Evolutionary conservation across 768 basidiomycete species (phyloP), one percentile per base, ranked within the genome.

Genomic region (Mrakia blollopis): DNA sequence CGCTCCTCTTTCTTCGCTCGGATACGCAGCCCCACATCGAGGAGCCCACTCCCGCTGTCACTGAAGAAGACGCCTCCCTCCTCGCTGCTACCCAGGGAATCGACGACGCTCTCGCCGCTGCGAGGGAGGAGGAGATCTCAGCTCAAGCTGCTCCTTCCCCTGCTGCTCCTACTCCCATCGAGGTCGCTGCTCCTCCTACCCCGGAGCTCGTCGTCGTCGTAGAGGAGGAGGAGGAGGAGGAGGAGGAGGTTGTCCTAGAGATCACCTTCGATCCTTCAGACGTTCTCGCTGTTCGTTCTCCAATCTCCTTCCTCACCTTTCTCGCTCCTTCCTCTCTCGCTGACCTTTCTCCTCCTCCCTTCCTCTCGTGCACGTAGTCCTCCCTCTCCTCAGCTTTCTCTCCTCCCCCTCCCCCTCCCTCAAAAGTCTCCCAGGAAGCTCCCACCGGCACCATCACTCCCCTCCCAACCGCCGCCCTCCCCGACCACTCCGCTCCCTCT

Each of bases 351-450:
- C 23, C 21, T 32, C 30, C 35, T 57, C 32, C 32, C 63, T 44
- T 68, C 54, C 32, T 50, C 47, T 9, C 47, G 14, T 14, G 10
- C 30, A 25, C 39, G 9, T 50, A 77, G 76, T 67, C 76, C 21
- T 44, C 71, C 30, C 63, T 77, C 18, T 54, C 61, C 52, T 67
- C 61, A 10, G 63, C 76, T n/a, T 77, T 77, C 71, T 57, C 62
- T 35, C 50, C 72, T 28, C 70, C 76, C n/a, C 70, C 76, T 47
- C 61, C 76, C 18, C 62, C 73, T 74, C 41, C 63, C 13, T 23
- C 28, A 37, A 60, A 14, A 44, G n/a, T n/a, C n/a, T n/a, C n/a
- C n/a, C n/a, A 25, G 30, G 21, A 30, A 16, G 14, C 69, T 37
- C 32, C 30, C 60, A 30, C 71, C 44, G 52, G 63, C 39, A 30